phyloP scores from a whole-genome alignment of 2,329 filamentous ascomycete species.

The Xylariales sp. region DNA sequence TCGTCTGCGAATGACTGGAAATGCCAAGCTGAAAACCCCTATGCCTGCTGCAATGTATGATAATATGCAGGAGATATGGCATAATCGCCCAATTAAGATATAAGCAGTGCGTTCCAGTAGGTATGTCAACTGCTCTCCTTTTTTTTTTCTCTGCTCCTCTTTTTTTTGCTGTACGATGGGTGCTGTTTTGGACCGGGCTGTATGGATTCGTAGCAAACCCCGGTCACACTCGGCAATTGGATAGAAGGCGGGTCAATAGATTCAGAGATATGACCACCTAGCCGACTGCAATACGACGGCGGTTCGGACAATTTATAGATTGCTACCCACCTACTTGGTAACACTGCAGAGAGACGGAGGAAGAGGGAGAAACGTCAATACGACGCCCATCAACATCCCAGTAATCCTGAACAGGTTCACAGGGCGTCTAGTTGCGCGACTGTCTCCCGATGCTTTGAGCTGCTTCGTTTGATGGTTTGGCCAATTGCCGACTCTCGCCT shows the following conservation, averaged over 20 bases:
- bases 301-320: conserved; percentile 37
- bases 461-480: not conserved
- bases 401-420: not conserved
- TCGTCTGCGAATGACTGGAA: conserved; percentile 1
- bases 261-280: conserved; percentile 17
- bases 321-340: conserved; percentile 36
- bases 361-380: conserved; percentile 1
- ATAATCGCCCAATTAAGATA: not conserved
- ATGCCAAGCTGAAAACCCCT: not conserved
- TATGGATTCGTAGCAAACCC: not conserved
- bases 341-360: conserved; percentile 9
- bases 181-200: conserved; percentile 5
- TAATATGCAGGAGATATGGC: not conserved
- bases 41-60: not conserved
- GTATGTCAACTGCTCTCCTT: not conserved
- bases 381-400: not conserved
- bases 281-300: conserved; percentile 34
- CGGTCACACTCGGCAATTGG: conserved; percentile 28
- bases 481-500: not conserved
- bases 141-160: not conserved
- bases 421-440: not conserved
- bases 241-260: conserved; percentile 26
- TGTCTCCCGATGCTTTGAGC: not conserved
- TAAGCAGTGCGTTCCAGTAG: not conserved
- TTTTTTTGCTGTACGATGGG: not conserved